Base-by-base conservation (phyloP, 768 basidiomycete genomes). In the Boletellus ananas region DNA sequence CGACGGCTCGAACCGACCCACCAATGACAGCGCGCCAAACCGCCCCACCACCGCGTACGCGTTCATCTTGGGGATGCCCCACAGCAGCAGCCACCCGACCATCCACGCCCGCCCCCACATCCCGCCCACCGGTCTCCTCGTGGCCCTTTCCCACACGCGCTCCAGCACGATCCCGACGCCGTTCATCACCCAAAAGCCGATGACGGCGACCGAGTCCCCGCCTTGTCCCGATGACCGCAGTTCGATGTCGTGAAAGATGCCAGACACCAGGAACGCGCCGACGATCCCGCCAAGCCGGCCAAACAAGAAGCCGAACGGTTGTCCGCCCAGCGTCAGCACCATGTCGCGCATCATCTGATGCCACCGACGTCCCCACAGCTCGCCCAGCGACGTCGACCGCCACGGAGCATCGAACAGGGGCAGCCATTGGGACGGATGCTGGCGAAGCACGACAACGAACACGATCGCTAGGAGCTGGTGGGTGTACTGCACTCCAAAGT, bases 321-420 rank as follows among this genome's bases (percentile, higher is more conserved):
- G 67, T 2, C 67, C 71, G 3, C 83, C 84, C 21, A 79, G 56
- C 1, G 64, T 61, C 44, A 84, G 60, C 54, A 87, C 80, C n/a
- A 70, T 58, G 41, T 80, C 73, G 2, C 85, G 75, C 62, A 85
- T 80, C 14, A 81, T 47, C 52, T 85, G 84, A 57, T 88, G 86
- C 85, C 85, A 87, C 23, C 80, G 71, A 42, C 55, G 63, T 0
- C 77, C 71, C 86, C 86, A 88, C 39, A 84, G 77, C 7, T 85
- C 77, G 35, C 71, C 68, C 41, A 87, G 59, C 7, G 83, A 85
- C 3, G 78, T 78, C 11, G 80, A 64, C 21, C 59, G 40, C 77
- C 79, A 87, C 3, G 85, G 86, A 6, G 67, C 37, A 46, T 78
- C 65, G 65, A 85, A 86, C 5, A 80, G 48, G 1, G 82, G 84